These are phyloP conservation scores for Penicillium psychrosexuale DNA, from an alignment of 2,329 filamentous ascomycete species.

Conservation along the genomic window DNA sequence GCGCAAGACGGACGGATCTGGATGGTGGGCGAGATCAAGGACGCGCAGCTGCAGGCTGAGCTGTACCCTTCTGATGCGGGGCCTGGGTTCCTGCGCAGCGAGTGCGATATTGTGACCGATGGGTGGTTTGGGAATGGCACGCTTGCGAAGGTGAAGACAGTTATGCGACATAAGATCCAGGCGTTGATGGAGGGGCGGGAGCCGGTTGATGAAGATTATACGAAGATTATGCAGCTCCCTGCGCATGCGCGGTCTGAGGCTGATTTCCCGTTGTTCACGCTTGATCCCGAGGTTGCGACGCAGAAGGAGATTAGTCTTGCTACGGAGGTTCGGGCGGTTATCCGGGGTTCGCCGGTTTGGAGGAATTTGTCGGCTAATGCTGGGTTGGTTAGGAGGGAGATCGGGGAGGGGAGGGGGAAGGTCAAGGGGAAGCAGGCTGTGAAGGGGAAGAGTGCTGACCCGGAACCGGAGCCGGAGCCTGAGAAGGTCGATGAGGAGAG, in stretches of 20 bases:
- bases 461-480: conserved; percentile 1
- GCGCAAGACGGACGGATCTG: conserved; percentile 82
- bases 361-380: conserved; percentile 12
- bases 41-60: conserved; percentile 66
- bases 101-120: conserved; percentile 61
- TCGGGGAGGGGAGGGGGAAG: conserved; percentile 2
- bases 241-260: conserved; percentile 28
- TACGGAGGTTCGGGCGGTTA: conserved; percentile 36
- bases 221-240: conserved; percentile 38
- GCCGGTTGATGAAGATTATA: conserved; percentile 36
- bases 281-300: conserved; percentile 22
- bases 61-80: conserved; percentile 59
- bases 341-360: conserved; percentile 34
- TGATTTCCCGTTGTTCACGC: conserved; percentile 24
- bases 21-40: conserved; percentile 89
- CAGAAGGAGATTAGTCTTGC: conserved; percentile 30
- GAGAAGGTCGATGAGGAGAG: conserved; percentile 23
- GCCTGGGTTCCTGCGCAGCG: conserved; percentile 51
- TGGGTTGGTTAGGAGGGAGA: conserved; percentile 3
- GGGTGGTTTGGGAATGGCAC: conserved; percentile 85
- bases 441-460: conserved; percentile 21
- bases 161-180: conserved; percentile 84
- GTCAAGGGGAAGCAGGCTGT: conserved; percentile 9
- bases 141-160: conserved; percentile 76
- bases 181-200: conserved; percentile 52